Percentiles rank a stretch among this genome's conserved stretches.
phyloP scores from a whole-genome alignment of 164 flowering plant species.

The Stephania japonica region DNA sequence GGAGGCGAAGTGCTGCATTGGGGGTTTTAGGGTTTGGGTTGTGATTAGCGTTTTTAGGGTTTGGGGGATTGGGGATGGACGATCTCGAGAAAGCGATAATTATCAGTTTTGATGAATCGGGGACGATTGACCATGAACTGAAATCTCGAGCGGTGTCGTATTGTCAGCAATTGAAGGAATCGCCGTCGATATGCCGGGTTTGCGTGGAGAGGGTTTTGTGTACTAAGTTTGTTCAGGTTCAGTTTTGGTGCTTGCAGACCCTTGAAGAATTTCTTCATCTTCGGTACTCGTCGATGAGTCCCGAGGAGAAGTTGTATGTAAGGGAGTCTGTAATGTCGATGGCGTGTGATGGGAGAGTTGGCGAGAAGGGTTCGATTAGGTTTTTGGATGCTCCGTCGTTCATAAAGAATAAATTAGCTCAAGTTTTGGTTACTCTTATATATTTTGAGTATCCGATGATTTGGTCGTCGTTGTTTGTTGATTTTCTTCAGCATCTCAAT shows the following conservation, averaged over 20 bases:
- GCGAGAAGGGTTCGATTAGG: slow-evolving; percentile 37
- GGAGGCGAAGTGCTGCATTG: neutral
- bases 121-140: slow-evolving; percentile 49
- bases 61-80: slow-evolving; percentile 42
- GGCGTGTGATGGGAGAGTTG: slow-evolving; percentile 37
- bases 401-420: slow-evolving; percentile 89
- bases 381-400: slow-evolving; percentile 64
- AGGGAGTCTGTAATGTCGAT: slow-evolving; percentile 62
- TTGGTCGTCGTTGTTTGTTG: slow-evolving; percentile 79
- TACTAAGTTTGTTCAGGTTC: slow-evolving; percentile 57
- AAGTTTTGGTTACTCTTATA: slow-evolving; percentile 74
- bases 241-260: slow-evolving; percentile 94
- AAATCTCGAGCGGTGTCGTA: slow-evolving; percentile 64
- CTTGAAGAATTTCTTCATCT: slow-evolving; percentile 60
- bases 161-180: slow-evolving; percentile 60
- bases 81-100: slow-evolving; percentile 86
- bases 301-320: slow-evolving; percentile 57
- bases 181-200: slow-evolving; percentile 45
- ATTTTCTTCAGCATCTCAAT: slow-evolving; percentile 52
- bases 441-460: slow-evolving; percentile 73
- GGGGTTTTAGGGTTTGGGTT: neutral
- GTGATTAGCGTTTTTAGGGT: slow-evolving; percentile 6
- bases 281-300: slow-evolving; percentile 42
- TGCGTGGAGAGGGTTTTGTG: slow-evolving; percentile 60
- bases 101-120: slow-evolving; percentile 87